Evolutionary conservation across 1,139 yeast species (phyloP).

Genomic region (Blastobotrys elegans): DNA sequence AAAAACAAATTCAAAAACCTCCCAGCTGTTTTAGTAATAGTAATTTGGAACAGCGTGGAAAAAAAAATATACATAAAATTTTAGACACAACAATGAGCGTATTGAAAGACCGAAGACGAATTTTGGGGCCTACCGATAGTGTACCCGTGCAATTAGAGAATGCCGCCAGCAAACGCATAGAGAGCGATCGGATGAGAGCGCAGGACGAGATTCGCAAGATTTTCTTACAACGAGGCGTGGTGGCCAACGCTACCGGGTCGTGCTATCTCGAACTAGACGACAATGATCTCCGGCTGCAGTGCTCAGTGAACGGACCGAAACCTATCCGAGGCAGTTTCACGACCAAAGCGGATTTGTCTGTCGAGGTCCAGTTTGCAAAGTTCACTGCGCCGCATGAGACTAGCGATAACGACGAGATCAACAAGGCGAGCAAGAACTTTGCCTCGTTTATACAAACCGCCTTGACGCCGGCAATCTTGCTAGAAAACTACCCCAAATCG

Average conservation of each 20-base stretch:
- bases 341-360: slow-evolving; percentile 62
- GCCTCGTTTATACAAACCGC: slow-evolving; percentile 56
- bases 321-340: slow-evolving; percentile 76
- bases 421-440: slow-evolving; percentile 40
- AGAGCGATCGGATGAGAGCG: slow-evolving; percentile 9
- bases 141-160: slow-evolving; percentile 19
- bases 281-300: slow-evolving; percentile 56
- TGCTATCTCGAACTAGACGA: slow-evolving; percentile 60
- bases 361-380: slow-evolving; percentile 58
- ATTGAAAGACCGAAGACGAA: slow-evolving; percentile 36
- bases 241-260: slow-evolving; percentile 78
- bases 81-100: slow-evolving; percentile 18
- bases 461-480: slow-evolving; percentile 54
- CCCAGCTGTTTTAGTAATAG: neutral
- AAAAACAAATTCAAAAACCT: neutral
- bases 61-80: neutral
- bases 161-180: neutral
- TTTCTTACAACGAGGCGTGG: slow-evolving; percentile 49
- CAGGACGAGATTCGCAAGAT: slow-evolving; percentile 16
- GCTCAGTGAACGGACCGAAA: slow-evolving; percentile 82
- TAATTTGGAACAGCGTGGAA: neutral
- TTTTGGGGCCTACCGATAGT: slow-evolving; percentile 37
- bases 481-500: slow-evolving; percentile 82
- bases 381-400: slow-evolving; percentile 32
- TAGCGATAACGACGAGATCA: slow-evolving; percentile 31